Evolutionary conservation across 768 basidiomycete genomes (phyloP).

Genomic region (Suillus bovinus): DNA sequence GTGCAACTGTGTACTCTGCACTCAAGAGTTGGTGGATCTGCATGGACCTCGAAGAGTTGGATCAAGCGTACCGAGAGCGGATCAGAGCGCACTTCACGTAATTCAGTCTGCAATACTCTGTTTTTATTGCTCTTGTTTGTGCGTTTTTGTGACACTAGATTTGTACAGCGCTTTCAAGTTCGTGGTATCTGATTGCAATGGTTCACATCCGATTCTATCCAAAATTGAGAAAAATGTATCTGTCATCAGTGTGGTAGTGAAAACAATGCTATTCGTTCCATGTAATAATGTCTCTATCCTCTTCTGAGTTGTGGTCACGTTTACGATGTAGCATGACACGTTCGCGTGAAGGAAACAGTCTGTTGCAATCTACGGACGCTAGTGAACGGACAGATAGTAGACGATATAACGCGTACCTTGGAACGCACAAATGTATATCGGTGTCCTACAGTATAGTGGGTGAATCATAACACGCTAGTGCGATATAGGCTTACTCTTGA

Average conservation of each 20-base stretch:
- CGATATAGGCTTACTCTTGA: constrained; percentile 49
- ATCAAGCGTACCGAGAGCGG: constrained; percentile 59
- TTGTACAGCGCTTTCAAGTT: constrained; percentile 9
- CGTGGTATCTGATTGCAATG: constrained; percentile 4
- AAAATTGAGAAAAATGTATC: background rate
- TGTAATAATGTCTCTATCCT: constrained; percentile 58
- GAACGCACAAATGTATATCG: constrained; percentile 78
- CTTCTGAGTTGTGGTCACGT: constrained; percentile 66
- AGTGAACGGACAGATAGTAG: constrained; percentile 2
- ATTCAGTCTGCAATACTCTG: background rate
- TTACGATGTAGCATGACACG: constrained; percentile 70
- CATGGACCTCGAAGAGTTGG: constrained; percentile 59
- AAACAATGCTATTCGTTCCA: constrained; percentile 60
- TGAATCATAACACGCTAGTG: background rate
- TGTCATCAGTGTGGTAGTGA: background rate
- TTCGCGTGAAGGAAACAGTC: constrained; percentile 71
- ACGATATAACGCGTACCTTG: constrained; percentile 39
- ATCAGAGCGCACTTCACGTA: constrained; percentile 30
- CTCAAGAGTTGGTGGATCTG: constrained; percentile 67
- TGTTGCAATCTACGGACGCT: constrained; percentile 54
- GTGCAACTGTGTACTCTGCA: constrained; percentile 65
- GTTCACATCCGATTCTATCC: background rate
- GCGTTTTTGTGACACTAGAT: constrained; percentile 5
- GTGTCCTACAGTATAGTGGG: constrained; percentile 51
- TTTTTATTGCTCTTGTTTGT: background rate